Percentiles rank a stretch among this genome's conserved stretches.
Evolutionary conservation across 371 early-diverging fungal genomes (phyloP).

Genomic region (Mortierella sp.): DNA sequence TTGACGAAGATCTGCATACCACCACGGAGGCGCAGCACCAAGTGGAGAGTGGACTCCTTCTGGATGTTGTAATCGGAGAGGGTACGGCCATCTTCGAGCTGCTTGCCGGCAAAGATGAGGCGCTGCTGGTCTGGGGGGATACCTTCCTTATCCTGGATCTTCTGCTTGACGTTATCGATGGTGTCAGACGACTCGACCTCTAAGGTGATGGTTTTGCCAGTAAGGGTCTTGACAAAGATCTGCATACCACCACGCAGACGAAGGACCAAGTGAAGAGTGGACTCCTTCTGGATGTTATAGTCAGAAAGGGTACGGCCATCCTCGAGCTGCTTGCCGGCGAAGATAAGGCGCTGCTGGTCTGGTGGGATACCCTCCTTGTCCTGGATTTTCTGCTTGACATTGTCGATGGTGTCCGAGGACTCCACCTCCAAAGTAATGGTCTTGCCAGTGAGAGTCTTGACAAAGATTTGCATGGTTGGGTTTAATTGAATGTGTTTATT

Average conservation of each 20-base stretch:
- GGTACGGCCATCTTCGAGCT: conserved; percentile 93
- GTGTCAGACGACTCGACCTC: conserved; percentile 91
- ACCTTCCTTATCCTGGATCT: conserved; percentile 96
- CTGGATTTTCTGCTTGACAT: conserved; percentile 97
- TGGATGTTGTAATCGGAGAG: conserved; percentile 91
- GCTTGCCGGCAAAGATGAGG: conserved; percentile 98
- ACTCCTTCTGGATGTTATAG: conserved; percentile 96
- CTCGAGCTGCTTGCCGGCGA: conserved; percentile 91
- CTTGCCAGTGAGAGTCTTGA: conserved; percentile 99
- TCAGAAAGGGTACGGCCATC: conserved; percentile 93
- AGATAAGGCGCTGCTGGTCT: conserved; percentile 87
- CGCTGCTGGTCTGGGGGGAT: conserved; percentile 90
- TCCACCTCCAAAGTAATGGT: conserved; percentile 99
- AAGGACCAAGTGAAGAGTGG: conserved; percentile 96
- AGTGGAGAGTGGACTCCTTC: conserved; percentile 86
- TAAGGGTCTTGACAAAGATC: conserved; percentile 96
- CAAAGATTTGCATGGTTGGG: conserved; percentile 89
- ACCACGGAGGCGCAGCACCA: conserved; percentile 87
- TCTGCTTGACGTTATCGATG: conserved; percentile 88
- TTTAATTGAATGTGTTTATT: background rate
- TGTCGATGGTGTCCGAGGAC: conserved; percentile 97
- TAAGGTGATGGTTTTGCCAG: conserved; percentile 98
- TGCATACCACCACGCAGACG: conserved; percentile 89
- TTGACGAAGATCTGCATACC: too few species aligned
- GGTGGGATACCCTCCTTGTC: conserved; percentile 94